These are phyloP conservation scores for Hyaloperonospora arabidopsidis DNA, from an alignment of 352 stramenopile species.

Conservation along the genomic window DNA sequence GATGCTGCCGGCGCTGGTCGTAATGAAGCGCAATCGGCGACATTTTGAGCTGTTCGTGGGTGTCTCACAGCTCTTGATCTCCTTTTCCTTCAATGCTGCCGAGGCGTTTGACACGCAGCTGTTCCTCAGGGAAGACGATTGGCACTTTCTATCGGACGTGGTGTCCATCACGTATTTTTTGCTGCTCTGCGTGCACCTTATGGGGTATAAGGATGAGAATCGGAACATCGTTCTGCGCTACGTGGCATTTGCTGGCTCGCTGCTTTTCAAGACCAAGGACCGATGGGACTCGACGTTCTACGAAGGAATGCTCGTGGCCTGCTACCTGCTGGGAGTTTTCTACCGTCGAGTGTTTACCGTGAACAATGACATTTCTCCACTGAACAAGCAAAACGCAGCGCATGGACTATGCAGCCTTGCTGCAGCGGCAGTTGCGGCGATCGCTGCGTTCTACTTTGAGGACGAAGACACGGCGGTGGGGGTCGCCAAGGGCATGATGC, in stretches of 20 bases:
- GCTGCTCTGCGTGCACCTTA: slow-evolving; percentile 78
- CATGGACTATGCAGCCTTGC: slow-evolving; percentile 40
- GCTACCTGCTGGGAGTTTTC: slow-evolving; percentile 45
- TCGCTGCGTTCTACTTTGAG: slow-evolving; percentile 44
- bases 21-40: slow-evolving; percentile 76
- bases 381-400: slow-evolving; percentile 50
- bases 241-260: slow-evolving; percentile 69
- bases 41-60: slow-evolving; percentile 88
- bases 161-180: slow-evolving; percentile 81
- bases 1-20: slow-evolving; percentile 65
- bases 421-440: slow-evolving; percentile 34
- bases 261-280: slow-evolving; percentile 84
- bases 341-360: slow-evolving; percentile 47
- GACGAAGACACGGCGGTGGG: slow-evolving; percentile 35
- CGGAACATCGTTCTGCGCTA: slow-evolving; percentile 82
- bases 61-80: slow-evolving; percentile 68
- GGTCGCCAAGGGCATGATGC: slow-evolving; percentile 59
- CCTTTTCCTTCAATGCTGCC: slow-evolving; percentile 79
- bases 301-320: slow-evolving; percentile 54
- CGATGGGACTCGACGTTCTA: slow-evolving; percentile 64
- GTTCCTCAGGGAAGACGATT: slow-evolving; percentile 68
- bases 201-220: slow-evolving; percentile 76
- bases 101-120: slow-evolving; percentile 57
- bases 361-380: slow-evolving; percentile 40
- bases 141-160: slow-evolving; percentile 85